These are phyloP conservation scores for Camellia oleifera DNA, from an alignment of 179 eudicot species.

Conservation along the genomic window DNA sequence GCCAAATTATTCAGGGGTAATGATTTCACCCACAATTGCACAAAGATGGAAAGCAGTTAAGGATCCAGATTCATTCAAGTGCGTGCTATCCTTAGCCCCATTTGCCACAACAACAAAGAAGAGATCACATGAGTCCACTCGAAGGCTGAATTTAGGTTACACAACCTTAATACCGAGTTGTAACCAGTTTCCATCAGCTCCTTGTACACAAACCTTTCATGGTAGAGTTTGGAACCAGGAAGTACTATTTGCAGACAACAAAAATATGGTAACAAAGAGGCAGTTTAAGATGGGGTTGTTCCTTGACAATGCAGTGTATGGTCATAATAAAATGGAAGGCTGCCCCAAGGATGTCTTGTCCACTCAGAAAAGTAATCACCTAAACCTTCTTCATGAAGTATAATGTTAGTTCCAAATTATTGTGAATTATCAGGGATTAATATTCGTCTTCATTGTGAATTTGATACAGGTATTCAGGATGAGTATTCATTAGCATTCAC, in stretches of 20 bases:
- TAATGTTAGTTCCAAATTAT: constrained; percentile 9
- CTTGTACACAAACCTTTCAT: neutral
- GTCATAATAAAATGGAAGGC: neutral
- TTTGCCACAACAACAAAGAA: neutral
- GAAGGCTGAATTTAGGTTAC: neutral
- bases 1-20: neutral
- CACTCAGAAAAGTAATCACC: neutral
- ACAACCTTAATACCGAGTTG: neutral
- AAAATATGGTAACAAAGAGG: neutral
- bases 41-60: neutral
- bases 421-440: neutral
- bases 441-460: neutral
- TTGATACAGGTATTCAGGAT: constrained; percentile 12
- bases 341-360: neutral
- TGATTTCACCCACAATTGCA: neutral
- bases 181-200: neutral
- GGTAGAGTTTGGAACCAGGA: neutral
- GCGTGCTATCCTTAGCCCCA: constrained; percentile 8
- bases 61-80: constrained; percentile 11
- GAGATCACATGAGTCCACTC: neutral
- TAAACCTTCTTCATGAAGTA: neutral
- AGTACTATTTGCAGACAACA: neutral
- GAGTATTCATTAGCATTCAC: constrained; percentile 8
- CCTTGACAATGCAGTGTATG: neutral
- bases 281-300: neutral